These are phyloP conservation scores for Castanospermum australe DNA, from an alignment of 306 rosid genomes.

Conservation along the genomic window DNA sequence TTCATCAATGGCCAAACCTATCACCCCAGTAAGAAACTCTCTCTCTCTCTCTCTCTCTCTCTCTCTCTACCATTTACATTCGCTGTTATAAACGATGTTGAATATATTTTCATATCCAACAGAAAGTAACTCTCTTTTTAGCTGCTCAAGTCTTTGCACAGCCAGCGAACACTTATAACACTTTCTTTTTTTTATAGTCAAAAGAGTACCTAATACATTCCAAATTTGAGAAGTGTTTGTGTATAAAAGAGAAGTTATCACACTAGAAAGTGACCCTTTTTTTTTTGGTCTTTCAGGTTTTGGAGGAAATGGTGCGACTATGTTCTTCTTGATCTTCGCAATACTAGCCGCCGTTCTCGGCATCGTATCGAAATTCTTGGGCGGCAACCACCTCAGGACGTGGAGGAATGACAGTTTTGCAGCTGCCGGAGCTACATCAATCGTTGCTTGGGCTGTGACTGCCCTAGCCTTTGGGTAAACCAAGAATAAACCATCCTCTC, in stretches of 20 bases:
- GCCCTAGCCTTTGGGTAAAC: conserved; percentile 64
- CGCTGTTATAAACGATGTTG: not conserved
- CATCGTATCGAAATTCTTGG: conserved; percentile 63
- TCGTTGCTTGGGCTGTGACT: conserved; percentile 82
- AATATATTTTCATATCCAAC: not conserved
- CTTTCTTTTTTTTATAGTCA: too few relatives aligned
- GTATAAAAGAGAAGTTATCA: not conserved
- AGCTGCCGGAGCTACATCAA: conserved; percentile 62
- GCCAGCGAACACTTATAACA: too few relatives aligned
- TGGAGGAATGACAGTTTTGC: conserved; percentile 95
- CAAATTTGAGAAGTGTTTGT: not conserved
- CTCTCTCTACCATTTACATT: not conserved
- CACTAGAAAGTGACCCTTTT: not conserved
- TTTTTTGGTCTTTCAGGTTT: conserved; percentile 44
- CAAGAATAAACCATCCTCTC: not conserved
- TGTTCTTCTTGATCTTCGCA: conserved; percentile 61
- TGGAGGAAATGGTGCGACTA: conserved; percentile 90
- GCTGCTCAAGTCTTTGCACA: too few relatives aligned
- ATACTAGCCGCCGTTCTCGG: conserved; percentile 69
- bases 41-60: not conserved
- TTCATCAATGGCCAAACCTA: conserved; percentile 85
- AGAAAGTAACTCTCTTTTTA: not conserved
- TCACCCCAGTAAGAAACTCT: conserved; percentile 78
- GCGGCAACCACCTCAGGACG: conserved; percentile 68
- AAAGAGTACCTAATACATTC: not conserved